phyloP scores from a whole-genome alignment of 192 early-diverging fungal genomes.

The Coemansia sp. region DNA sequence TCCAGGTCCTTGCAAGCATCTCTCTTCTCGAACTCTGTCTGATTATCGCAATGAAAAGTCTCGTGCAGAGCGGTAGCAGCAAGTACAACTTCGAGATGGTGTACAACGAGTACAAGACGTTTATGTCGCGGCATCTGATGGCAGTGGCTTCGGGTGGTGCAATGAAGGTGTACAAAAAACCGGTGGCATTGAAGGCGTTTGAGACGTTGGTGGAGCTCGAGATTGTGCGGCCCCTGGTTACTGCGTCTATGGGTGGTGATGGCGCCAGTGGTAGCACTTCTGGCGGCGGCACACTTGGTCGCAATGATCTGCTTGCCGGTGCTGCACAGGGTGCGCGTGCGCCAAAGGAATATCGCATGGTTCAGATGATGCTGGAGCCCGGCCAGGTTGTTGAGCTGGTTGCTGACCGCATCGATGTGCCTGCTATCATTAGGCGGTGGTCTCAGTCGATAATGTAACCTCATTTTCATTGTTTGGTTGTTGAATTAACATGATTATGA shows the following conservation, averaged over 20 bases:
- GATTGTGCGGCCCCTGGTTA: constrained; percentile 59
- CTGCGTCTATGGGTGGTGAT: background rate
- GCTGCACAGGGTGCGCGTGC: constrained; percentile 54
- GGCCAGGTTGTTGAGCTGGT: constrained; percentile 67
- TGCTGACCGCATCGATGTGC: constrained; percentile 61
- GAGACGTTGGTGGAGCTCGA: constrained; percentile 75
- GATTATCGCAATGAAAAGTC: constrained; percentile 75
- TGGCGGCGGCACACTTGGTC: constrained; percentile 18
- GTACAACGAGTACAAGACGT: constrained; percentile 87
- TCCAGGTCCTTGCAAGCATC: constrained; percentile 53
- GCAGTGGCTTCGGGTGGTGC: constrained; percentile 52
- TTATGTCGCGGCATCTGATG: constrained; percentile 66
- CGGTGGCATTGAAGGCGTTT: constrained; percentile 88
- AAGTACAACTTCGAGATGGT: constrained; percentile 95
- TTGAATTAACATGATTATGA: too few relatives aligned
- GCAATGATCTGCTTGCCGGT: constrained; percentile 46
- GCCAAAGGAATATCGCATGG: constrained; percentile 88
- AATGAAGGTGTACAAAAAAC: constrained; percentile 73
- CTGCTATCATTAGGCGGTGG: constrained; percentile 66
- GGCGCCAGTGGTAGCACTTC: background rate
- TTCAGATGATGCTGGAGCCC: constrained; percentile 73
- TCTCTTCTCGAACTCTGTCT: constrained; percentile 81
- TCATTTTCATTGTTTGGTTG: background rate
- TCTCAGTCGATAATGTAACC: constrained; percentile 41
- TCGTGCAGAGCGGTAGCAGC: constrained; percentile 64